Percentiles rank a stretch among this genome's conserved stretches.
Evolutionary conservation across 1,284 basidiomycete genomes (phyloP).

Genomic region (Grifola frondosa): DNA sequence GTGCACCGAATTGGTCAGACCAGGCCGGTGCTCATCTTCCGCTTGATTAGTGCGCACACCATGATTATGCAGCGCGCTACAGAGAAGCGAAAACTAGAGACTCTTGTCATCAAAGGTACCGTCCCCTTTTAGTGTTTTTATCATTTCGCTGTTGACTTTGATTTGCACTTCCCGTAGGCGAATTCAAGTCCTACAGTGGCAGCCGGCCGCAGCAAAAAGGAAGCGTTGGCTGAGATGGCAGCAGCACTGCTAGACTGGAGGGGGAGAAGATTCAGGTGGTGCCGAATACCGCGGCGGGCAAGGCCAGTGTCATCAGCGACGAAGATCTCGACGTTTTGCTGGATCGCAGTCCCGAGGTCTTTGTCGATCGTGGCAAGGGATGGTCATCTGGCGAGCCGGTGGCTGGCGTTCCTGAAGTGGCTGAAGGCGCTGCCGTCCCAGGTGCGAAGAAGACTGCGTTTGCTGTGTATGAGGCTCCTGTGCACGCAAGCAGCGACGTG

Average conservation of each 20-base stretch:
- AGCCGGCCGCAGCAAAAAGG: conserved; percentile 43
- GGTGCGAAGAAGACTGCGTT: conserved; percentile 62
- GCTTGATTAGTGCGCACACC: conserved; percentile 84
- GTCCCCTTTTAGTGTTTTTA: conserved; percentile 13
- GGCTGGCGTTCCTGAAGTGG: too few species aligned
- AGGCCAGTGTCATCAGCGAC: conserved; percentile 76
- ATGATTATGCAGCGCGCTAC: conserved; percentile 89
- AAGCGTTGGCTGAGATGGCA: conserved; percentile 79
- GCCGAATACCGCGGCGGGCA: conserved; percentile 65
- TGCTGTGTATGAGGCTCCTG: conserved; percentile 78
- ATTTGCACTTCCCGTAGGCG: conserved; percentile 43
- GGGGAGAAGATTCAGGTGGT: conserved; percentile 91
- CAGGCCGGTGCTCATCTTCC: conserved; percentile 84
- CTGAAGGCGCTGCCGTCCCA: too few species aligned
- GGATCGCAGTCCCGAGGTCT: conserved; percentile 82
- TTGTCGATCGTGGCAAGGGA: conserved; percentile 71
- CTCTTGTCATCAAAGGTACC: conserved; percentile 87
- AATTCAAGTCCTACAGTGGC: conserved; percentile 70
- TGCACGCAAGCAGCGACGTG: conserved; percentile 68
- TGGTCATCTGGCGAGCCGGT: conserved; percentile 58
- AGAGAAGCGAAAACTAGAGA: conserved; percentile 89
- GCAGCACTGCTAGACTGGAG: conserved; percentile 76
- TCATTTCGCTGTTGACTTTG: not conserved
- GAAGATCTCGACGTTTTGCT: conserved; percentile 78
- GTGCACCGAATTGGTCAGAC: conserved; percentile 96